Base-by-base conservation (phyloP, 2,329 filamentous ascomycete species). In the Chaetomiaceae sp. region DNA sequence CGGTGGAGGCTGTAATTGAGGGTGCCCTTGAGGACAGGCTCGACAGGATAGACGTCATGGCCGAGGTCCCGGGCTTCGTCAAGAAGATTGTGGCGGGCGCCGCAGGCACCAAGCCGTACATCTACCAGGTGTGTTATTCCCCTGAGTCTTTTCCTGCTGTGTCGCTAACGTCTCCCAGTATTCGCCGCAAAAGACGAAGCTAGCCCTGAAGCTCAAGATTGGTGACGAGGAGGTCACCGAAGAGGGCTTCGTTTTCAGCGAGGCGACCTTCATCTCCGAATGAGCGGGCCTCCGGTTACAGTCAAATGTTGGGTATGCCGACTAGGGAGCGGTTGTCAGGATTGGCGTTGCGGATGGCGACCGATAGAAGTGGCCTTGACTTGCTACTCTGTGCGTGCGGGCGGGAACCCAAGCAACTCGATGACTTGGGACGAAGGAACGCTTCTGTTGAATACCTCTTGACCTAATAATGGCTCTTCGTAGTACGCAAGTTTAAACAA, bases 11-110 rank as follows among this genome's bases (percentile, higher is more conserved):
- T 7, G 71, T 78, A 20, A 64, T 96, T 7, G 82, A 86, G 56
- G 84, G 83, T 4, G 61, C 73, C 29, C 72, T 96, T 11, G 86
- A 81, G 20, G 70, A 79, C 42, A 79, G 81, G 40, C 70, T 84
- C 26, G 93, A 98, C 67, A 79, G 85, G 54, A 82, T 98, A 54
- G 93, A 98, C 68, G 84, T 98, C 59, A 94, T 98, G 88, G 88
- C 86, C 19, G 90, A 98, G 68, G 86, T 98, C 29, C 93, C 93
- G 3, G 88, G 85, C 24, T 95, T 98, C 60, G 84, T 98, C 66
- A 98, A 98, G 79, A 83, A 83, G 58, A 88, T 98, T 62, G 89
- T 95, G 20, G 87, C 87, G 35, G 84, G 79, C 54, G 88, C 91
- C 11, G 88, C 84, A 3, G 93, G 93, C 52, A 95, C 93, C 22